Percentiles rank a stretch among this genome's conserved stretches.
phyloP scores from a whole-genome alignment of 805 yeast species.

The Millerozyma miso region DNA sequence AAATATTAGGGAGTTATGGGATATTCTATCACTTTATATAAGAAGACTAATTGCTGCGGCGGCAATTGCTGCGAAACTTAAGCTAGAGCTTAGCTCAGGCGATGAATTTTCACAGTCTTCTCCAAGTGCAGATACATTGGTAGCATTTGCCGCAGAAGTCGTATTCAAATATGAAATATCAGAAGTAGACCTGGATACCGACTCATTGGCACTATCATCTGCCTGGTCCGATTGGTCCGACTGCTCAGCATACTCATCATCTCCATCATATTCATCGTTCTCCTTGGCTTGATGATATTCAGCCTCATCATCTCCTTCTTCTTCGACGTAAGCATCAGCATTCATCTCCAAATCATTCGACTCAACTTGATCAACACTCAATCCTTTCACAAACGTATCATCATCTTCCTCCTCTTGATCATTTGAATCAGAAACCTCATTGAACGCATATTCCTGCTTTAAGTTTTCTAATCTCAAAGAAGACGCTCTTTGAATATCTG shows the following conservation, averaged over 20 bases:
- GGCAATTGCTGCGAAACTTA: slow-evolving; percentile 3
- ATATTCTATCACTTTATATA: too few relatives aligned
- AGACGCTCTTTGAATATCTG: slow-evolving; percentile 42
- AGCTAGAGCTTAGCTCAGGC: slow-evolving; percentile 2
- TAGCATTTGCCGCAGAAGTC: not conserved
- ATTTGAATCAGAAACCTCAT: slow-evolving; percentile 3
- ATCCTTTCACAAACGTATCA: not conserved
- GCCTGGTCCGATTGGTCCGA: not conserved
- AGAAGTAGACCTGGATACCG: slow-evolving; percentile 1
- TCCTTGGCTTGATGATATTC: slow-evolving; percentile 1
- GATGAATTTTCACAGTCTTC: slow-evolving; percentile 14
- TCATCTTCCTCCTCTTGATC: not conserved
- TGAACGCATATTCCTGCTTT: slow-evolving; percentile 6
- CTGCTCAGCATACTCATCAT: slow-evolving; percentile 1
- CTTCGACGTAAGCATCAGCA: too few relatives aligned
- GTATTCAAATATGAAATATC: not conserved
- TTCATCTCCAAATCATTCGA: not conserved
- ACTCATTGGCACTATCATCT: slow-evolving; percentile 6
- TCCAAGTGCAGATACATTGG: not conserved
- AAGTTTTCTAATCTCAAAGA: slow-evolving; percentile 8
- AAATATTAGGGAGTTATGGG: too few relatives aligned
- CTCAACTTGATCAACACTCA: not conserved
- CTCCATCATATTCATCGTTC: slow-evolving; percentile 1
- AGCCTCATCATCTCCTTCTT: not conserved
- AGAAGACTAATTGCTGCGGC: slow-evolving; percentile 5